Conservation (phyloP, 2,329 filamentous ascomycete genomes). For the Phialophora verrucosa region DNA sequence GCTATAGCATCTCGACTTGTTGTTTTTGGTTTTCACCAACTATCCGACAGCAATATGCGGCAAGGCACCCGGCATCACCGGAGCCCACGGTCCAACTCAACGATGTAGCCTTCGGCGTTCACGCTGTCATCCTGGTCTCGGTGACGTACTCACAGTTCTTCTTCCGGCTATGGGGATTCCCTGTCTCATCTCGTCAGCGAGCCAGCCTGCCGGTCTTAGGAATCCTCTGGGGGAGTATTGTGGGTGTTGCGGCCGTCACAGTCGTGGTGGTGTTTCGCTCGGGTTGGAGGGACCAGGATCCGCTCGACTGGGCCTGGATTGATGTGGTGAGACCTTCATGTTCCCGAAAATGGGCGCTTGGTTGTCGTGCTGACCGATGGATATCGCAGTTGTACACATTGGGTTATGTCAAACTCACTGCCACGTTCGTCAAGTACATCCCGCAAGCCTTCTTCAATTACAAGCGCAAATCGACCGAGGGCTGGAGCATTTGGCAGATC, state of each 20-base stretch:
- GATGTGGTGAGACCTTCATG: conserved; percentile 59
- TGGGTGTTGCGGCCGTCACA: conserved; percentile 47
- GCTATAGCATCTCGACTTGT: conserved; percentile 75
- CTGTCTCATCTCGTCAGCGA: conserved; percentile 60
- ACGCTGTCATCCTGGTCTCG: conserved; percentile 74
- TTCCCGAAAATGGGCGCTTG: conserved; percentile 38
- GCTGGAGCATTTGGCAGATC: conserved; percentile 87
- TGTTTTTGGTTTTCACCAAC: conserved; percentile 78
- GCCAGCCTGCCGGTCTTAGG: conserved; percentile 68
- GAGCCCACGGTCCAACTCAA: conserved; percentile 87
- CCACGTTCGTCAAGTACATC: conserved; percentile 91
- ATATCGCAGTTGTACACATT: conserved; percentile 64
- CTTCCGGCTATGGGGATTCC: conserved; percentile 75
- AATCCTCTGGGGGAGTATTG: conserved; percentile 71
- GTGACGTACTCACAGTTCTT: conserved; percentile 80
- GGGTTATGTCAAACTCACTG: conserved; percentile 85
- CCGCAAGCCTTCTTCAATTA: conserved; percentile 86
- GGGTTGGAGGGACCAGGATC: conserved; percentile 53
- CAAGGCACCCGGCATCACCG: conserved; percentile 72
- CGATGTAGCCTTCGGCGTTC: conserved; percentile 84
- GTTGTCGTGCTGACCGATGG: conserved; percentile 50
- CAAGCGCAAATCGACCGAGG: conserved; percentile 79
- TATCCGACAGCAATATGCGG: conserved; percentile 82
- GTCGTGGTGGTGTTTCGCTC: conserved; percentile 52
- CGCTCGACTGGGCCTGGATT: conserved; percentile 65